phyloP scores from a whole-genome alignment of 192 early-diverging fungal species.

The Powellomyces hirtus region DNA sequence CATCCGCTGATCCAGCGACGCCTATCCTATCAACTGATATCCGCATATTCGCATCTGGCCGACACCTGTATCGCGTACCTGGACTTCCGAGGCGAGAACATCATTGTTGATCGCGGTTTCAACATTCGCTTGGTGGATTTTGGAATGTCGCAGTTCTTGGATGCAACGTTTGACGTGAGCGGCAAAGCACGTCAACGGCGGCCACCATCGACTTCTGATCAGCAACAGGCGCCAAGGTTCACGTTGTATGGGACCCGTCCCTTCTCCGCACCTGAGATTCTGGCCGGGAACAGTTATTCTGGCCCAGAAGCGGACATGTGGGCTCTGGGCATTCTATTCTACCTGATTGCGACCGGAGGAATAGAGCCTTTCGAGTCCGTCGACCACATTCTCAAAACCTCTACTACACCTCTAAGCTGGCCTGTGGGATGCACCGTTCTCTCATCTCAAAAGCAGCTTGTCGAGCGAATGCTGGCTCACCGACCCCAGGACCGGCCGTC shows the following conservation, averaged over 20 bases:
- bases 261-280: slow-evolving; percentile 25
- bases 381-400: slow-evolving; percentile 1
- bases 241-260: slow-evolving; percentile 25
- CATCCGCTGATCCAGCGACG: slow-evolving; percentile 21
- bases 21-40: slow-evolving; percentile 27
- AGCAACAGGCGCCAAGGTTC: neutral
- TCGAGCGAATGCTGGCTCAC: slow-evolving; percentile 80
- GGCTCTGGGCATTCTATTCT: slow-evolving; percentile 45
- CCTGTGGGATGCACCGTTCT: slow-evolving; percentile 3
- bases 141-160: slow-evolving; percentile 29
- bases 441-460: slow-evolving; percentile 49
- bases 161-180: neutral
- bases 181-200: neutral
- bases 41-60: slow-evolving; percentile 15
- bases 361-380: slow-evolving; percentile 17
- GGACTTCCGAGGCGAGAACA: slow-evolving; percentile 35
- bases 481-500: slow-evolving; percentile 57
- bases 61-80: slow-evolving; percentile 23
- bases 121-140: slow-evolving; percentile 32
- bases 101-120: slow-evolving; percentile 37
- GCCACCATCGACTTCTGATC: neutral
- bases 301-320: slow-evolving; percentile 34
- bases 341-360: slow-evolving; percentile 43
- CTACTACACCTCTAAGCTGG: neutral
- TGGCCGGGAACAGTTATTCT: slow-evolving; percentile 20